Evolutionary conservation across 306 rosid species (phyloP), one percentile per base, ranked within the genome.

Genomic region (Ammopiptanthus mongolicus): DNA sequence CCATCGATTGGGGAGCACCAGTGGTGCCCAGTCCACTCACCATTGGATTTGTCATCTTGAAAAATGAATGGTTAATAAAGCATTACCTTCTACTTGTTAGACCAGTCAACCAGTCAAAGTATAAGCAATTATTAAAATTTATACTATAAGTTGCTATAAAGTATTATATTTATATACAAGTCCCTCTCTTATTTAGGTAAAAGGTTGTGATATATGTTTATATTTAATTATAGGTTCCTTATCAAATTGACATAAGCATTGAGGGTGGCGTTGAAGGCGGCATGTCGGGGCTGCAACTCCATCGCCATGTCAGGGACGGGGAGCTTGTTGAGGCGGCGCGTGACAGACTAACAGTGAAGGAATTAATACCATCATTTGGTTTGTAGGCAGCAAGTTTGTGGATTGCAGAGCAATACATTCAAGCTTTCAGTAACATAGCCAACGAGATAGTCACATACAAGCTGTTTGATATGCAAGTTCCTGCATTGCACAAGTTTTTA

Each of bases 351-450:
- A 42, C 13, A 55, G 15, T 71, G 37, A 72, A 41, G 62, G 13
- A 74, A 73, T 70, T 82, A 47, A 81, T 48, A 21, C 65, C 78
- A 25, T 76, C 63, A 61, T 80, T 28, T 83, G 77, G 41, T 69
- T 82, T 85, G 83, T 91, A 95, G 98, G 98, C 97, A 17, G 98
- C 98, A 50, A 88, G 91, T 79, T 84, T 95, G 86, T 87, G 92
- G 76, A 80, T 95, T 36, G 98, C 97, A 22, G 98, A 95, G 86
- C 97, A 91, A 80, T 95, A 95, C 72, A 84, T 95, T 64, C 84
- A 82, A 55, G 97, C 98, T 80, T 95, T 95, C 58, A 47, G 97
- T 72, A 95, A 90, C 69, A 85, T 95, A 65, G 98, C 98, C 39
- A 91, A 95, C 85, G 85, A 95, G 97, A 97, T 95, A 80, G 82